These are phyloP conservation scores for Penicillium thymicola DNA, from an alignment of 2,329 filamentous ascomycete species.

Conservation along the genomic window DNA sequence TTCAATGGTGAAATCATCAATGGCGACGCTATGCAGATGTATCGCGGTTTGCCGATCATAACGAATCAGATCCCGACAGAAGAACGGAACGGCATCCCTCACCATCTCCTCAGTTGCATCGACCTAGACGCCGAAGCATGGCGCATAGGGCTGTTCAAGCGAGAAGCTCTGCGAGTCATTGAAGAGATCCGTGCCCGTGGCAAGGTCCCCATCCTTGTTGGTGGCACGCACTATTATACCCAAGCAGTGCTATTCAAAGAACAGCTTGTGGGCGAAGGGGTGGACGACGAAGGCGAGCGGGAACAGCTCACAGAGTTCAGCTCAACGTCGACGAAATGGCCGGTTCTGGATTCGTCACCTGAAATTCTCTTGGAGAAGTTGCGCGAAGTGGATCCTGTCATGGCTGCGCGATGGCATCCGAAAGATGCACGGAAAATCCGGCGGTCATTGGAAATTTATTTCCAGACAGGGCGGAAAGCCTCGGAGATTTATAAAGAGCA, in stretches of 20 bases:
- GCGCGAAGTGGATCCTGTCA: constrained; percentile 76
- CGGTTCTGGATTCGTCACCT: constrained; percentile 69
- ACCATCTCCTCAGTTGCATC: constrained; percentile 83
- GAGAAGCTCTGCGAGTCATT: constrained; percentile 66
- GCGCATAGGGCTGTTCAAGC: constrained; percentile 75
- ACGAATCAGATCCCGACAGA: constrained; percentile 82
- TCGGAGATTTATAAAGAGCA: constrained; percentile 88
- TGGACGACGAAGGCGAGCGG: constrained; percentile 25
- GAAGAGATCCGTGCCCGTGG: constrained; percentile 73
- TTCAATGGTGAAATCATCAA: constrained; percentile 96
- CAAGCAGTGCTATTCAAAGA: constrained; percentile 83
- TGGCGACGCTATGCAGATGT: constrained; percentile 97
- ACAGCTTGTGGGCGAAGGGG: constrained; percentile 51
- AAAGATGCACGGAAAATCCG: constrained; percentile 87
- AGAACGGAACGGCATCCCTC: constrained; percentile 76
- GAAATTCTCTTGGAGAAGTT: constrained; percentile 71
- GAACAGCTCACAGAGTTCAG: constrained; percentile 21
- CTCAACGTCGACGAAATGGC: constrained; percentile 49
- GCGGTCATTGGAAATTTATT: constrained; percentile 83
- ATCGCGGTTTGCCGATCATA: constrained; percentile 84
- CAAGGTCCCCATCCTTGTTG: constrained; percentile 83
- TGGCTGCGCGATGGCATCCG: constrained; percentile 91
- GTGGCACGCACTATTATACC: constrained; percentile 93
- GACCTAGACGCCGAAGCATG: constrained; percentile 73
- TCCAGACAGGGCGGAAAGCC: constrained; percentile 75